These are phyloP conservation scores for Talaromyces marneffei DNA, from an alignment of 2,329 filamentous ascomycete genomes.

Conservation along the genomic window DNA sequence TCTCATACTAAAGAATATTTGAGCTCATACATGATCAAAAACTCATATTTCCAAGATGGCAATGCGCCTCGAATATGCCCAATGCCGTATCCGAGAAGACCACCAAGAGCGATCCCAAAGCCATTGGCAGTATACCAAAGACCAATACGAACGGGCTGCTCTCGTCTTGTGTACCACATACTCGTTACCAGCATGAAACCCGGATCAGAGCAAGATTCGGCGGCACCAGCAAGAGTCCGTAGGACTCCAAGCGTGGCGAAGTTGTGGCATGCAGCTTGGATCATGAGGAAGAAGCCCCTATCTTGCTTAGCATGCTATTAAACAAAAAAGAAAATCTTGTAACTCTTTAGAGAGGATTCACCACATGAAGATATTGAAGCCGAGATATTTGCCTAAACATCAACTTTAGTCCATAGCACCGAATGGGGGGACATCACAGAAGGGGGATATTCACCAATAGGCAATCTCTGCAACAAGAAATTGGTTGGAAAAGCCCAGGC, in stretches of 20 bases:
- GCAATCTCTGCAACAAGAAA: conserved; percentile 48
- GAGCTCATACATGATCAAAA: conserved; percentile 51
- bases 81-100: conserved; percentile 54
- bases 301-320: not conserved
- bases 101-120: conserved; percentile 54
- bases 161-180: conserved; percentile 60
- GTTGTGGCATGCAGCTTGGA: conserved; percentile 50
- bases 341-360: too few species aligned
- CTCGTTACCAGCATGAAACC: conserved; percentile 59
- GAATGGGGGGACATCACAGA: not conserved
- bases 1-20: not conserved
- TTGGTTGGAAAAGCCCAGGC: conserved; percentile 52
- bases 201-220: conserved; percentile 54
- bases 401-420: not conserved
- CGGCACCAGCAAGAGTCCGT: conserved; percentile 52
- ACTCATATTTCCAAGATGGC: conserved; percentile 61
- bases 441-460: conserved; percentile 37
- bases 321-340: too few species aligned
- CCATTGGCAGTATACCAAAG: conserved; percentile 58
- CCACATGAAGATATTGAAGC: conserved; percentile 55
- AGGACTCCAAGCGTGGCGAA: conserved; percentile 53
- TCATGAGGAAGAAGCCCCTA: conserved; percentile 47
- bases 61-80: conserved; percentile 54
- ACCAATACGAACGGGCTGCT: conserved; percentile 57
- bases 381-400: conserved; percentile 46